Evolutionary conservation across 345 rosid species (phyloP), one percentile per base, ranked within the genome.

Genomic region (Bruguiera parviflora): DNA sequence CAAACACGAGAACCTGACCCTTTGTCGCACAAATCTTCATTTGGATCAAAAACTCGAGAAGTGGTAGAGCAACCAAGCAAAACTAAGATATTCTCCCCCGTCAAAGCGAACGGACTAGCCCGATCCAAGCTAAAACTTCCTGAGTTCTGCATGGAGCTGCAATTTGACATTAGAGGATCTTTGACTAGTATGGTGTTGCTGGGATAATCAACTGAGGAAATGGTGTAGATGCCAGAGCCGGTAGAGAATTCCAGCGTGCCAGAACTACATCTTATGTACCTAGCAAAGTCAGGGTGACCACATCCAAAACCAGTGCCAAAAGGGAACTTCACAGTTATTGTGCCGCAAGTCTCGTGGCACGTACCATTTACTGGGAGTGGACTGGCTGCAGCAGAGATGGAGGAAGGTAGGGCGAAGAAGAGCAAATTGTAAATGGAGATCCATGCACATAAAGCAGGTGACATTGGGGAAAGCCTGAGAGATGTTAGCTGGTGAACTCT

Each of bases 131-230:
- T 77, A 67, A 88, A 88, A 64, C 88, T 78, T 49, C 92, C 92
- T 3, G 90, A 84, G 72, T 84, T 78, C 77, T 84, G 88, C 90
- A 82, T 85, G 46, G 86, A 88, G 63, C 76, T 71, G 67, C 92
- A 88, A 56, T 87, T 86, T 22, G 92, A 84, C 90, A 88, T 88
- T 33, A 88, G 65, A 59, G 90, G 90, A 61, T 85, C 90, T 18
- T 71, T 32, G 70, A 85, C 56, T 53, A 75, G 68, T 18, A 88
- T 59, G 7, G 77, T 77, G 76, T 70, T 76, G 78, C 71, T 59
- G 52, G 74, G 47, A 73, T 84, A 88, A 76, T 85, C 88, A n/a
- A 88, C 79, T 11, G 89, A 78, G 53, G 85, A 72, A 51, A 86
- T 59, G 0, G 62, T 76, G 81, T 85, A 85, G 63, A 81, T 74